Conservation (phyloP, 2,329 filamentous ascomycete genomes). For the Pseudopithomyces maydicus region DNA sequence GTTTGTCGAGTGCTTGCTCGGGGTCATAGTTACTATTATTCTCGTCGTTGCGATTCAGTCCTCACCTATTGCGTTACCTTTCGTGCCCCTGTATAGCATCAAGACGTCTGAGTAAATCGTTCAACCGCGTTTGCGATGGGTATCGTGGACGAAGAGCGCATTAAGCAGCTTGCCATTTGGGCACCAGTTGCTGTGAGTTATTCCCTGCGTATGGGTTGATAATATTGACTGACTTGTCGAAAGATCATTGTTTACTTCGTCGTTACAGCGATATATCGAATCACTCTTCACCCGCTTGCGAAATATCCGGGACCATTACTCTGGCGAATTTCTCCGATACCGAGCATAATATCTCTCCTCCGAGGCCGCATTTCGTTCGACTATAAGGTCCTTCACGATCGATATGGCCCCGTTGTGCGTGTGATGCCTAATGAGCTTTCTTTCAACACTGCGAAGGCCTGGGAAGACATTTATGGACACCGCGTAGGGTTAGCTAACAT, state of each 20-base stretch:
- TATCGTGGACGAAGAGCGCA: constrained; percentile 30
- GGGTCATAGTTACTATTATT: neutral
- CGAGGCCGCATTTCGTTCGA: constrained; percentile 36
- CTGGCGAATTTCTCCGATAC: constrained; percentile 35
- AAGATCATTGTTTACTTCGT: constrained; percentile 31
- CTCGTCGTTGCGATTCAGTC: neutral
- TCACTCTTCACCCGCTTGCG: constrained; percentile 37
- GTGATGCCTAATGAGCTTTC: constrained; percentile 41
- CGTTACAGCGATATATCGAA: constrained; percentile 27
- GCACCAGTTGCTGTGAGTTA: constrained; percentile 28
- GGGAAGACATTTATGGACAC: constrained; percentile 42
- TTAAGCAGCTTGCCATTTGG: constrained; percentile 28
- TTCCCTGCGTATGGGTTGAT: neutral
- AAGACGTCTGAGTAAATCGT: neutral
- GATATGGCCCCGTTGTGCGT: constrained; percentile 42
- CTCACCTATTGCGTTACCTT: neutral
- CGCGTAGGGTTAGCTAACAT: constrained; percentile 38
- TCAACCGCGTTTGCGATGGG: constrained; percentile 21
- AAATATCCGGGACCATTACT: constrained; percentile 36
- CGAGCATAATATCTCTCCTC: constrained; percentile 31
- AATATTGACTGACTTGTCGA: constrained; percentile 6
- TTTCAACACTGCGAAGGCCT: constrained; percentile 39
- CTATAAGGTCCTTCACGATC: constrained; percentile 36
- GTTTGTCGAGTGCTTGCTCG: neutral
- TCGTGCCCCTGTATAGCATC: neutral